A percentile compares a stretch with the other conserved stretches of the same genome.
Conservation (phyloP, 2,329 filamentous ascomycete species). For the Nothopassalora personata region DNA sequence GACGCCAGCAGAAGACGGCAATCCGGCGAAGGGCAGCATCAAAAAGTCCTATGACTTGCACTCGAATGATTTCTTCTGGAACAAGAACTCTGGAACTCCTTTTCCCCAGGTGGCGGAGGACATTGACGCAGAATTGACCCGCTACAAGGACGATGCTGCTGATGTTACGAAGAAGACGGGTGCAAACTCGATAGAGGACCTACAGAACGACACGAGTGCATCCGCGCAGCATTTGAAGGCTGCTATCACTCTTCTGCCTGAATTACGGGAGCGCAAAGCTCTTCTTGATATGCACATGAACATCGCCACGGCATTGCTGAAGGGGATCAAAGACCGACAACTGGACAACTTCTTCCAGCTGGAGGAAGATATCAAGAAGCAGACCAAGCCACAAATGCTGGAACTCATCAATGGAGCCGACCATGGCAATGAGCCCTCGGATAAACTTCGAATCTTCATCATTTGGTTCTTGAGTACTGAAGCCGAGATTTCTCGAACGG, state of each 20-base stretch:
- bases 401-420: conserved; percentile 75
- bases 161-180: conserved; percentile 95
- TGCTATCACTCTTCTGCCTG: conserved; percentile 86
- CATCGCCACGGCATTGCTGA: conserved; percentile 72
- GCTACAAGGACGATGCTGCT: conserved; percentile 91
- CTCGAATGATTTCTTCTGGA: conserved; percentile 93
- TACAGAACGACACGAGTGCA: conserved; percentile 81
- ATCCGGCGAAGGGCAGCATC: conserved; percentile 66
- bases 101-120: conserved; percentile 96
- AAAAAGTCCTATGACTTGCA: conserved; percentile 90
- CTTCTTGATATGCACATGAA: conserved; percentile 99
- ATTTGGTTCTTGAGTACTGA: conserved; percentile 97
- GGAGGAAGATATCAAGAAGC: conserved; percentile 87
- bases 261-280: conserved; percentile 87
- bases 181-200: conserved; percentile 83
- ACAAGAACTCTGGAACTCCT: conserved; percentile 80
- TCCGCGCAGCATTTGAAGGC: conserved; percentile 94
- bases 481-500: conserved; percentile 72
- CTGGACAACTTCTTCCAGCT: conserved; percentile 94
- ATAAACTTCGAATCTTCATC: conserved; percentile 90
- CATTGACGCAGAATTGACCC: conserved; percentile 86
- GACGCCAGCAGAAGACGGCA: conserved; percentile 69
- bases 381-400: conserved; percentile 81
- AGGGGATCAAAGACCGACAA: conserved; percentile 89
- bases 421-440: conserved; percentile 76